phyloP scores from a whole-genome alignment of 2,329 filamentous ascomycete genomes.

The Aspergillus clavatus region DNA sequence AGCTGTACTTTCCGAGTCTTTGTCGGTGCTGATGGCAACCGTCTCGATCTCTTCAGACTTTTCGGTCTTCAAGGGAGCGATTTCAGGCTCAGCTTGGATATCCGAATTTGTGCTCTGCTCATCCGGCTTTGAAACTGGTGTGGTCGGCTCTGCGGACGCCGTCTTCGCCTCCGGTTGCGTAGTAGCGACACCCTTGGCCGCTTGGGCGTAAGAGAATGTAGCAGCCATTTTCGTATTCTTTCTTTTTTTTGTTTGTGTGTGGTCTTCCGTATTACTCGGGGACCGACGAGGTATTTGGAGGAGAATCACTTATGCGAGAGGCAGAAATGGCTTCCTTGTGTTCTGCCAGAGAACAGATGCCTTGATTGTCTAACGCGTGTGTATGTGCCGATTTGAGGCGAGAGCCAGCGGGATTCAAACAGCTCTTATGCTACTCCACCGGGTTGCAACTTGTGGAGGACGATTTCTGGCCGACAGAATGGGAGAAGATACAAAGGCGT shows the following conservation, averaged over 20 bases:
- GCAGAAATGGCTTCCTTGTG: conserved; percentile 5
- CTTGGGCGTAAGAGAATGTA: conserved; percentile 90
- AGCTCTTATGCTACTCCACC: conserved; percentile 28
- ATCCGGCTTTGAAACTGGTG: conserved; percentile 26
- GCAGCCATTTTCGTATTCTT: conserved; percentile 37
- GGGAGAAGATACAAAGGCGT: conserved; percentile 4
- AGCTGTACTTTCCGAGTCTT: conserved; percentile 32
- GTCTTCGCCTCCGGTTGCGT: conserved; percentile 43
- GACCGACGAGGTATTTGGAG: too few relatives aligned
- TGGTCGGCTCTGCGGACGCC: conserved; percentile 26
- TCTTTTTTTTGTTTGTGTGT: too few relatives aligned
- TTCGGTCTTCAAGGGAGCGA: conserved; percentile 45
- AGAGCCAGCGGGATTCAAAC: conserved; percentile 20
- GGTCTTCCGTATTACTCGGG: too few relatives aligned
- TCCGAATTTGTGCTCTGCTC: conserved; percentile 26
- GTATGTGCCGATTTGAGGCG: conserved; percentile 18
- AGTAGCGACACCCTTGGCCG: conserved; percentile 71
- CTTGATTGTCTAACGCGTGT: conserved; percentile 17
- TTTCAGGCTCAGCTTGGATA: conserved; percentile 26
- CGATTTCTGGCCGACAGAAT: conserved; percentile 4
- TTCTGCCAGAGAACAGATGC: conserved; percentile 26
- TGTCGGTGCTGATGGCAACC: conserved; percentile 25
- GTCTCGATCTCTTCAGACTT: conserved; percentile 38
- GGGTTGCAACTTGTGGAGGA: conserved; percentile 11
- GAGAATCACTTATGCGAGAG: too few relatives aligned